Evolutionary conservation across 2,329 filamentous ascomycete genomes (phyloP).

Genomic region (Coniochaeta sp.): DNA sequence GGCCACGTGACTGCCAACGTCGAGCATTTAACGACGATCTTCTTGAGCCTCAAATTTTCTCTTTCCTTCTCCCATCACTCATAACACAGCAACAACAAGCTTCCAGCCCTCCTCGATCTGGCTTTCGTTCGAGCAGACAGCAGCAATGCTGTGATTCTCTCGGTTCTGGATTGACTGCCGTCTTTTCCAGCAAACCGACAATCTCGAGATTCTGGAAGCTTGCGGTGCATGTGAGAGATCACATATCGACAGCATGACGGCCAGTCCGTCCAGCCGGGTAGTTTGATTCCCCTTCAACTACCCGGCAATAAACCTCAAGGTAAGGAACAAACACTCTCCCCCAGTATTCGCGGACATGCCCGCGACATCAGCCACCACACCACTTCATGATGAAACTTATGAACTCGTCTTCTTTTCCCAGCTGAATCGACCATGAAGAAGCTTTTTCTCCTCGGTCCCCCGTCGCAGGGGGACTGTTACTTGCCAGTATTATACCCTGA

Average conservation of each 20-base stretch:
- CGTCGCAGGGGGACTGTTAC: constrained; percentile 64
- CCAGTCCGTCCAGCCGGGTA: neutral
- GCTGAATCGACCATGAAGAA: constrained; percentile 86
- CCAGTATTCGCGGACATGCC: neutral
- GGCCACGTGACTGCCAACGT: neutral
- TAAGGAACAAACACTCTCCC: neutral
- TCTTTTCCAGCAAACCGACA: neutral
- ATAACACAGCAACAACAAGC: neutral
- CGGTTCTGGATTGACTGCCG: neutral
- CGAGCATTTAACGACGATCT: neutral
- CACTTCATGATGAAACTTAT: constrained; percentile 63
- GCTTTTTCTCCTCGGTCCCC: constrained; percentile 57
- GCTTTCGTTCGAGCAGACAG: neutral
- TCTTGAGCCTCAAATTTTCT: constrained; percentile 1
- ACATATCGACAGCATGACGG: neutral
- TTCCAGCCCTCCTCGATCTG: neutral
- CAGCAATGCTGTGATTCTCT: neutral
- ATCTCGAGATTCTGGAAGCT: neutral
- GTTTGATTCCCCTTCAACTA: neutral
- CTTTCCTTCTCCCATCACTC: neutral
- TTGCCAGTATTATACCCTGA: constrained; percentile 86
- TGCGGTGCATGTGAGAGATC: neutral
- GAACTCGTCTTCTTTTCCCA: constrained; percentile 78
- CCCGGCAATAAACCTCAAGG: neutral
- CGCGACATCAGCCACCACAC: constrained; percentile 8